Evolutionary conservation across 345 rosid genomes (phyloP), one percentile per base, ranked within the genome.

Genomic region (Corchorus capsularis): DNA sequence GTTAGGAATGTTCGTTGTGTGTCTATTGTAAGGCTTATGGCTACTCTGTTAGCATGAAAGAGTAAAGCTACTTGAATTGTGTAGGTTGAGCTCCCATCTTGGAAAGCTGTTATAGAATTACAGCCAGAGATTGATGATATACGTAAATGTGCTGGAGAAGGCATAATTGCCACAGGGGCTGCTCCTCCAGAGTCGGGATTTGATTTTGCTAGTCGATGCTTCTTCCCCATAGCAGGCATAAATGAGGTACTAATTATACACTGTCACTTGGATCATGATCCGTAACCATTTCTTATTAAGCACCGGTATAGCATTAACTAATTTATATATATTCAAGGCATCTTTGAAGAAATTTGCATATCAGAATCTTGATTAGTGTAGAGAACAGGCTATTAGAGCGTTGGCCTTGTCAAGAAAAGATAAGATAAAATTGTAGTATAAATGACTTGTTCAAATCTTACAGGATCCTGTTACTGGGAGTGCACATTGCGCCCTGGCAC

Each of bases 381-480:
- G 27, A 27, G 27, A 27, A 27, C 27, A 27, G 27, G 27, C 27
- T 27, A 27, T 0, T 27, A 27, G 27, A 27, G 27, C 27, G 1
- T 27, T 27, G 27, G 27, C 27, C n/a, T 13, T 17, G 20, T n/a
- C 60, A 13, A 13, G 15, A 50, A 50, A 10, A 50, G 55, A 9
- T 50, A 15, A 9, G 55, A 50, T 50, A 14, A 61, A 61, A 6
- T 12, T 27, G 27, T 27, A 27, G 27, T 27, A 11, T 2, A 7
- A 9, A 22, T 61, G 14, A 39, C 16, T 61, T 9, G 27, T 39
- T 32, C 5, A 22, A 32, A 61, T 22, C 14, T 19, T 19, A 8
- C 84, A 93, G 98, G 97, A 92, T 80, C 94, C 95, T 70, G 93
- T 92, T n/a, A 77, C 83, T 77, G 95, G 98, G 62, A 86, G 93